Percentiles rank a stretch among this genome's conserved stretches.
phyloP scores from a whole-genome alignment of 2,329 filamentous ascomycete genomes.

The Penicillium sp. region DNA sequence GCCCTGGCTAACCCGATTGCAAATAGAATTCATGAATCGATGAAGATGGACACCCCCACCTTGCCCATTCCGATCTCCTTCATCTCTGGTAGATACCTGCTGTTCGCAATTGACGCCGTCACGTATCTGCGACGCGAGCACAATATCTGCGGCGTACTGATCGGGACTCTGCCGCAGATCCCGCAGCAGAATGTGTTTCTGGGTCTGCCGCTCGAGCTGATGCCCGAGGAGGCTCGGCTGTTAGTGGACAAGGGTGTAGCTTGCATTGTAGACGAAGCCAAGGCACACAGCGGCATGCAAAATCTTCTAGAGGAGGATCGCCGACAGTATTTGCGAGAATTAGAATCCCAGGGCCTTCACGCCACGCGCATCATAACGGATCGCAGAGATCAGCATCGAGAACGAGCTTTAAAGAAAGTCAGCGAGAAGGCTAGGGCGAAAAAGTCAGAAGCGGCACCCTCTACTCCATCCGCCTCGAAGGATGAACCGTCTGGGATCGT shows the following conservation, averaged over 20 bases:
- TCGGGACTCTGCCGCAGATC: slow-evolving; percentile 82
- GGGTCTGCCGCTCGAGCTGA: slow-evolving; percentile 79
- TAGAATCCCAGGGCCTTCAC: slow-evolving; percentile 52
- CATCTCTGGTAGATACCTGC: slow-evolving; percentile 72
- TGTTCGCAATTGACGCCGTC: slow-evolving; percentile 81
- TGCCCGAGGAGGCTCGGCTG: slow-evolving; percentile 80
- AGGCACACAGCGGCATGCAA: slow-evolving; percentile 62
- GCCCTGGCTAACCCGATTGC: slow-evolving; percentile 23
- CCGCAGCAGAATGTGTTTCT: slow-evolving; percentile 94
- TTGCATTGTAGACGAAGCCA: slow-evolving; percentile 72
- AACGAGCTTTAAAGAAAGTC: slow-evolving; percentile 48
- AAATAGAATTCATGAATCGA: slow-evolving; percentile 15
- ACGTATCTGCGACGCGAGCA: slow-evolving; percentile 71
- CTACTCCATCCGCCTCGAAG: slow-evolving; percentile 1
- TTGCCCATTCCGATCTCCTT: slow-evolving; percentile 72
- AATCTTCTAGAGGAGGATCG: slow-evolving; percentile 54
- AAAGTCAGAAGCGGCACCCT: slow-evolving; percentile 2
- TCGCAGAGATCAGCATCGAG: slow-evolving; percentile 47
- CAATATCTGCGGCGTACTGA: slow-evolving; percentile 78
- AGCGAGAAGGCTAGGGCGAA: slow-evolving; percentile 28
- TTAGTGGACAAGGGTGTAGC: slow-evolving; percentile 71
- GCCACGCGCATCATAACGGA: slow-evolving; percentile 44
- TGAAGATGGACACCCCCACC: slow-evolving; percentile 34
- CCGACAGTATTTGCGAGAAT: slow-evolving; percentile 54
- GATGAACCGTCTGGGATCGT: slow-evolving; percentile 5